Conservation (phyloP, 805 yeast species). For the Wickerhamiella slavikovae region DNA sequence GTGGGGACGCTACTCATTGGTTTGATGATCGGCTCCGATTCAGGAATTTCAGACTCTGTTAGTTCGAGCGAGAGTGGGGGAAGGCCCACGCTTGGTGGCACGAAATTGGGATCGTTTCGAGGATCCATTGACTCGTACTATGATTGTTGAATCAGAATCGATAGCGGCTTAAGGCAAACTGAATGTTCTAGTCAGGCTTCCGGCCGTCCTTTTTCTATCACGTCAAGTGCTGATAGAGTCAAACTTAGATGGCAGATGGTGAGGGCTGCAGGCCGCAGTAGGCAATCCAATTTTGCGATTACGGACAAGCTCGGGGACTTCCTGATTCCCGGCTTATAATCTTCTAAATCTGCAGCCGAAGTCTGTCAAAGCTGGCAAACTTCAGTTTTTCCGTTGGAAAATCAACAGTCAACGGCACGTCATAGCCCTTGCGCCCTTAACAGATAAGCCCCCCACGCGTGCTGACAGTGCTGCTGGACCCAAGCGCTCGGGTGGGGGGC, state of each 20-base stretch:
- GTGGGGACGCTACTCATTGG: neutral
- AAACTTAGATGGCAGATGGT: no score
- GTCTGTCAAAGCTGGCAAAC: no score
- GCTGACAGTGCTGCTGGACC: no score
- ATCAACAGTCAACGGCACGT: no score
- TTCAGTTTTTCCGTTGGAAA: no score
- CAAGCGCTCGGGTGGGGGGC: no score
- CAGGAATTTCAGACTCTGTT: constrained; percentile 16
- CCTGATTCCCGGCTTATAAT: no score
- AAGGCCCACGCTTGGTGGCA: constrained; percentile 48
- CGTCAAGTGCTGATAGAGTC: no score
- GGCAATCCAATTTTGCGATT: neutral
- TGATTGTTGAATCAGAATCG: no score
- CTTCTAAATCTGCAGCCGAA: no score
- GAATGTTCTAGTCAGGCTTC: neutral
- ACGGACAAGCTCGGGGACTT: neutral
- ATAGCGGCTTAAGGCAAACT: neutral
- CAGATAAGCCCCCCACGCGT: no score
- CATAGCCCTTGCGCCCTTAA: no score
- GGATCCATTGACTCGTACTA: constrained; percentile 60
- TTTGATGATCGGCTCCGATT: constrained; percentile 12
- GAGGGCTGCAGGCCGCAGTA: neutral
- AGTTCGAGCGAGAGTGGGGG: constrained; percentile 8
- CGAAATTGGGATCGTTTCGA: constrained; percentile 72
- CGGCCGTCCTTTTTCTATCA: neutral